These are phyloP conservation scores for Moelleriella libera DNA, from an alignment of 2,329 filamentous ascomycete species.

Conservation along the genomic window DNA sequence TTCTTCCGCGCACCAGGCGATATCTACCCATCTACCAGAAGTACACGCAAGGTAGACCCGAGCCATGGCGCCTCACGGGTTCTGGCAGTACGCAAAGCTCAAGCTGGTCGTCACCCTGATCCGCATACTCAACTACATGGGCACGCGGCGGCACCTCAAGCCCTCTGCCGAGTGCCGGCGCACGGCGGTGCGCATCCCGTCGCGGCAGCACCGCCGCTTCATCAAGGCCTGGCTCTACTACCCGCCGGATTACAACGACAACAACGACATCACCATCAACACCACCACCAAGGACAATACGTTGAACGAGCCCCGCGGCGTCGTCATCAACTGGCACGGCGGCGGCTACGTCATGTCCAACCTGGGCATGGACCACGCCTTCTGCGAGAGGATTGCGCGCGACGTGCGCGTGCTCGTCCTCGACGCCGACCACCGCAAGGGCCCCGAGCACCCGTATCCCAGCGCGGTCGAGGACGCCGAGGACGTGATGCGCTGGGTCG, in stretches of 20 bases:
- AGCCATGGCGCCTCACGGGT: neutral
- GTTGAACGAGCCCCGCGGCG: constrained; percentile 4
- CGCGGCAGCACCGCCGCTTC: constrained; percentile 11
- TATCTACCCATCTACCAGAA: no score
- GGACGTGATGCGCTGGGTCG: constrained; percentile 19
- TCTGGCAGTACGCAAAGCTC: constrained; percentile 3
- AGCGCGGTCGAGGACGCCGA: constrained; percentile 15
- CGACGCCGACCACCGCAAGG: constrained; percentile 23
- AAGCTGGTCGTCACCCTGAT: constrained; percentile 6
- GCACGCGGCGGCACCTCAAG: constrained; percentile 3
- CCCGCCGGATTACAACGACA: constrained; percentile 1
- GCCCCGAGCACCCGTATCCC: constrained; percentile 25
- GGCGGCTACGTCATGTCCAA: constrained; percentile 18
- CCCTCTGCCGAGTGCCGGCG: constrained; percentile 5
- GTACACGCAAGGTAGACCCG: neutral
- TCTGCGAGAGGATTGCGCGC: constrained; percentile 17
- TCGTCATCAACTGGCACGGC: constrained; percentile 22
- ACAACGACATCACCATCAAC: neutral
- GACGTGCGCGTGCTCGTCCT: constrained; percentile 12
- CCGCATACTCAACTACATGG: constrained; percentile 6
- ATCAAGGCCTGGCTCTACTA: constrained; percentile 16
- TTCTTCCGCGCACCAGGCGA: no score
- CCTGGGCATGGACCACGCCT: constrained; percentile 23
- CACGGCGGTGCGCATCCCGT: constrained; percentile 11
- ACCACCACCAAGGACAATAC: no score